Percentiles rank a stretch among this genome's conserved stretches.
These are phyloP conservation scores for Capronia epimyces DNA, from an alignment of 2,329 filamentous ascomycete species.

Conservation along the genomic window DNA sequence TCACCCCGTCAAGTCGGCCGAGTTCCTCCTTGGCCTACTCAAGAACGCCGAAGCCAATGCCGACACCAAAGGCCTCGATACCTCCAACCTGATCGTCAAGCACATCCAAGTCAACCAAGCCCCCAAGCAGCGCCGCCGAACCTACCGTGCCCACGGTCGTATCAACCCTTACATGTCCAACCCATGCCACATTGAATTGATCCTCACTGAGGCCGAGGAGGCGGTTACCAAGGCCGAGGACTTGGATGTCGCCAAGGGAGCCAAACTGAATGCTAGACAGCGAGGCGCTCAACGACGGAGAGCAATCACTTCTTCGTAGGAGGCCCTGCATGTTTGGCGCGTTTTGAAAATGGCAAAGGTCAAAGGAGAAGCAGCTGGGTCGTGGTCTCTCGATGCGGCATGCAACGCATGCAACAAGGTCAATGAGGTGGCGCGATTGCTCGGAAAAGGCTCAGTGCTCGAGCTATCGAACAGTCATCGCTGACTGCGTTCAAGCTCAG, in stretches of 20 bases:
- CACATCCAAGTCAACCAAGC: slow-evolving; percentile 99
- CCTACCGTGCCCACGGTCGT: slow-evolving; percentile 99
- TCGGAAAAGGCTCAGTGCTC: neutral
- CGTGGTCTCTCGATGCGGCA: neutral
- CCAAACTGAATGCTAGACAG: slow-evolving; percentile 83
- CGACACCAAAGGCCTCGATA: slow-evolving; percentile 95
- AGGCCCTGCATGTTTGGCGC: neutral
- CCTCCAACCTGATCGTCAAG: slow-evolving; percentile 95
- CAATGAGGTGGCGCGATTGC: neutral
- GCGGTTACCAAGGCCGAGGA: slow-evolving; percentile 82
- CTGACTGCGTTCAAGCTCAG: neutral
- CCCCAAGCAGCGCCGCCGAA: slow-evolving; percentile 97
- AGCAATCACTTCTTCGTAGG: slow-evolving; percentile 50
- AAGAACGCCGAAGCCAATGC: slow-evolving; percentile 97
- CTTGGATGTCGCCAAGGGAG: slow-evolving; percentile 53
- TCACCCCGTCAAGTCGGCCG: slow-evolving; percentile 98
- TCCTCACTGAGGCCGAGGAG: slow-evolving; percentile 97
- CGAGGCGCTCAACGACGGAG: slow-evolving; percentile 63
- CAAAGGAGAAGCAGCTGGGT: neutral
- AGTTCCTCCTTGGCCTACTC: slow-evolving; percentile 94
- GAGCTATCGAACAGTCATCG: neutral
- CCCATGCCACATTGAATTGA: slow-evolving; percentile 99
- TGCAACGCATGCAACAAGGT: neutral
- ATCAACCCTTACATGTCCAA: slow-evolving; percentile 99
- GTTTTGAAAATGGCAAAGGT: slow-evolving; percentile 1